phyloP scores from a whole-genome alignment of 2,329 filamentous ascomycete genomes.

The Plenodomus biglobosus region DNA sequence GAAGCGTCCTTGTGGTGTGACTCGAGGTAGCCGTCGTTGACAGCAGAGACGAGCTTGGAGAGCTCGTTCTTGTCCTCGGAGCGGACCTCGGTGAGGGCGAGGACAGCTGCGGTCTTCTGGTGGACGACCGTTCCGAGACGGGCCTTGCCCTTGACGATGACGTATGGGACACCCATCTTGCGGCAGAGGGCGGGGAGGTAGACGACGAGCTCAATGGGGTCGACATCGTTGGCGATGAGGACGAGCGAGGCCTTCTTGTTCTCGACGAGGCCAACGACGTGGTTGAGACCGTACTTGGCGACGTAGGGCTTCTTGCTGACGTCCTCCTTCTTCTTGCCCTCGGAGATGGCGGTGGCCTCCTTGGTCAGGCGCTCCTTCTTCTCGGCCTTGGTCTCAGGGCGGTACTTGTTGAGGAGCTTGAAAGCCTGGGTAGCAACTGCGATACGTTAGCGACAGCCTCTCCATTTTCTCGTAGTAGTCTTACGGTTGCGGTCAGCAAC shows the following conservation, averaged over 20 bases:
- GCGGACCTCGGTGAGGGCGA: conserved; percentile 95
- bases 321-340: conserved; percentile 99
- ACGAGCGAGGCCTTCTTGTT: conserved; percentile 99
- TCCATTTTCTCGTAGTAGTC: conserved; percentile 56
- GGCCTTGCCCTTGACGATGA: conserved; percentile 99
- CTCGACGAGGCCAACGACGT: conserved; percentile 65
- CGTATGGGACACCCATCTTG: conserved; percentile 99
- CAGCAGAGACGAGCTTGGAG: conserved; percentile 89
- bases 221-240: conserved; percentile 98
- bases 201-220: conserved; percentile 99
- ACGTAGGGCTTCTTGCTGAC: conserved; percentile 99
- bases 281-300: conserved; percentile 99
- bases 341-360: conserved; percentile 95
- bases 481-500: conserved; percentile 62
- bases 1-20: conserved; percentile 83
- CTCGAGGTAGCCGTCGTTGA: conserved; percentile 98
- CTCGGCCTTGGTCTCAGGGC: conserved; percentile 97
- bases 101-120: conserved; percentile 99
- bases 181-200: conserved; percentile 98
- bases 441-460: conserved; percentile 61
- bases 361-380: conserved; percentile 99
- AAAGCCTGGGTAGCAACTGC: conserved; percentile 86
- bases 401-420: conserved; percentile 99
- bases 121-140: conserved; percentile 98
- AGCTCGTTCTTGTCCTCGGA: conserved; percentile 98